A percentile compares a stretch with the other conserved stretches of the same genome.
Conservation (phyloP, 305 asterid genomes). For the Salvia sclarea region DNA sequence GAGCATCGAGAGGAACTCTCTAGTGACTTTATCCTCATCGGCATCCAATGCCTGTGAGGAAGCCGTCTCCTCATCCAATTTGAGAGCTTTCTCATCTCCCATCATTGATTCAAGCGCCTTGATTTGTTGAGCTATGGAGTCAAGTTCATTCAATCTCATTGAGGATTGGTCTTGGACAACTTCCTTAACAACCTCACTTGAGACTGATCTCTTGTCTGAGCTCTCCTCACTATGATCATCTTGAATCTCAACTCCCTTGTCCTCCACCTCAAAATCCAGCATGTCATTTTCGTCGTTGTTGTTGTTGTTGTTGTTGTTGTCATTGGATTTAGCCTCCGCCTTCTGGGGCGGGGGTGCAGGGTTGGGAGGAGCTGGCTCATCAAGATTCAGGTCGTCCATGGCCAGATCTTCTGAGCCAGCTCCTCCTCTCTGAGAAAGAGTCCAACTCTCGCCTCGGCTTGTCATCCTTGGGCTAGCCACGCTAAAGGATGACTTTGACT, state of each 20-base stretch:
- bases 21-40: conserved; percentile 79
- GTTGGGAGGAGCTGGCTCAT: conserved; percentile 46
- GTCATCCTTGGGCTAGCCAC: conserved; percentile 64
- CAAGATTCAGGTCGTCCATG: conserved; percentile 76
- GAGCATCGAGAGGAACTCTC: conserved; percentile 83
- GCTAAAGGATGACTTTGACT: conserved; percentile 73
- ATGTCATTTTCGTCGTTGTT: conserved; percentile 39
- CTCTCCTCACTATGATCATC: conserved; percentile 50
- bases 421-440: conserved; percentile 58
- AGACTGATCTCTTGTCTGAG: conserved; percentile 55
- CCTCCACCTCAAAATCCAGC: conserved; percentile 83
- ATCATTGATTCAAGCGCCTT: conserved; percentile 87
- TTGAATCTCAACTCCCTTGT: conserved; percentile 76
- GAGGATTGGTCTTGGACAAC: conserved; percentile 73
- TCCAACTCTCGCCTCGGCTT: conserved; percentile 54
- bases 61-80: conserved; percentile 48
- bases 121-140: conserved; percentile 82
- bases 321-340: no score
- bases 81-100: conserved; percentile 45
- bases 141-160: conserved; percentile 68
- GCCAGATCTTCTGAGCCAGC: conserved; percentile 42
- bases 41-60: conserved; percentile 66
- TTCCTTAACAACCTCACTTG: conserved; percentile 84
- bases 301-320: no score
- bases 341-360: background rate